Evolutionary conservation across 2,329 filamentous ascomycete species (phyloP), one percentile per base, ranked within the genome.

Genomic region (Neofusicoccum sp.): DNA sequence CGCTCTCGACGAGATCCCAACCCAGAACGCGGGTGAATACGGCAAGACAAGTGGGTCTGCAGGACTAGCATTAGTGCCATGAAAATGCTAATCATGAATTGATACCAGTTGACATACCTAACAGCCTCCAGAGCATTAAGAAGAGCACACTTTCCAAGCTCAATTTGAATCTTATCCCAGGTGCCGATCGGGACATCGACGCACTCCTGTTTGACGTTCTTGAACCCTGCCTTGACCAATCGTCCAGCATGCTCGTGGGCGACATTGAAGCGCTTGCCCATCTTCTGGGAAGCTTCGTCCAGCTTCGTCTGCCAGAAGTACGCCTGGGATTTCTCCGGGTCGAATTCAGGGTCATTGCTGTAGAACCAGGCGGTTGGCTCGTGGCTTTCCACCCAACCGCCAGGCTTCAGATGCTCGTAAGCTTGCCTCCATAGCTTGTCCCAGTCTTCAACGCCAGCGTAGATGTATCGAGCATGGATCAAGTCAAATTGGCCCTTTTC

Each of bases 351-450:
- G 65, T 88, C 76, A 11, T 78, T 76, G 43, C 89, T 77, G 12
- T 80, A 78, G 34, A 79, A 79, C 64, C 78, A 68, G 78, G 84
- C 76, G 75, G 81, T 66, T 6, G 49, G 49, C 14, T 82, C 80
- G 65, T 82, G 79, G 38, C 81, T 68, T 62, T 84, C 82, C 16
- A 83, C 68, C 70, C 78, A 84, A 8, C 81, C 81, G 3, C 79
- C 80, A 0, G 79, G 80, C 58, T 76, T 77, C 6, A 84, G 75
- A 63, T 76, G 69, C 53, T 45, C 40, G 49, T 67, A 69, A 36
- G 64, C 64, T 58, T 80, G 77, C 26, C 77, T 69, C 20, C 85
- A 70, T 60, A 87, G 73, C 11, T 74, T 72, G 2, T 72, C 70
- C 71, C 84, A 86, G 65, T 88, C 76, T 11, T 78, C 76, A 44